A percentile compares a stretch with the other conserved stretches of the same genome.
These are phyloP conservation scores for Colletotrichum acutatum DNA, from an alignment of 2,329 filamentous ascomycete species.

Conservation along the genomic window DNA sequence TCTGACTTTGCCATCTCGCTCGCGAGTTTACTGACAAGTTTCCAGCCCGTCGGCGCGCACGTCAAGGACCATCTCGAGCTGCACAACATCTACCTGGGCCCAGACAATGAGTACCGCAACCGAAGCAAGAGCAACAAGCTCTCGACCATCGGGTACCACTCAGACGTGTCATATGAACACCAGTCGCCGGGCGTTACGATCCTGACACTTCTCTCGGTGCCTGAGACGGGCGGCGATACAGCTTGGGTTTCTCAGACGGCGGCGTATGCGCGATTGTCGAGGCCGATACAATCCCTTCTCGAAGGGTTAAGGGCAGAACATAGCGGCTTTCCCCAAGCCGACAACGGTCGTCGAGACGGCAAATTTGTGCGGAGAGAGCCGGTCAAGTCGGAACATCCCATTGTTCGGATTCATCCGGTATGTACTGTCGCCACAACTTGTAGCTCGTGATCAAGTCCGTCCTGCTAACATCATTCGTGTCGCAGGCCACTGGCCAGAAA, in stretches of 20 bases:
- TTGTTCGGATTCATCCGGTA: conserved; percentile 74
- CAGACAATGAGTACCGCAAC: conserved; percentile 55
- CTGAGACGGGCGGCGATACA: conserved; percentile 50
- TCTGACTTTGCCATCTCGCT: neutral
- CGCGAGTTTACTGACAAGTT: neutral
- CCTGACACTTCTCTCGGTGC: conserved; percentile 49
- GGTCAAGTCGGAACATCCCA: conserved; percentile 71
- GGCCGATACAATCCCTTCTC: conserved; percentile 48
- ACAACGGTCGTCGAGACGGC: conserved; percentile 46
- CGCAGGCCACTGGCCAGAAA: conserved; percentile 40
- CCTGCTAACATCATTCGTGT: neutral
- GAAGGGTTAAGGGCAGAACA: conserved; percentile 52
- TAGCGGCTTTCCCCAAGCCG: conserved; percentile 50
- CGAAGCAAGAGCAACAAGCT: conserved; percentile 47
- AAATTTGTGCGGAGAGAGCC: conserved; percentile 68
- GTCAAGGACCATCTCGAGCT: conserved; percentile 55
- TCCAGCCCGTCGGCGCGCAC: conserved; percentile 53
- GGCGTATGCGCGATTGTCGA: conserved; percentile 50
- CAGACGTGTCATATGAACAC: conserved; percentile 55
- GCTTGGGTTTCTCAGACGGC: conserved; percentile 50
- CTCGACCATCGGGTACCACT: conserved; percentile 52
- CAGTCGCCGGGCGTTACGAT: conserved; percentile 55
- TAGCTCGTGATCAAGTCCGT: neutral
- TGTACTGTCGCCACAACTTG: conserved; percentile 48
- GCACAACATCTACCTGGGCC: conserved; percentile 58